A percentile compares a stretch with the other conserved stretches of the same genome.
Evolutionary conservation across 495 filamentous ascomycete species (phyloP).

Genomic region (Letharia columbiana): DNA sequence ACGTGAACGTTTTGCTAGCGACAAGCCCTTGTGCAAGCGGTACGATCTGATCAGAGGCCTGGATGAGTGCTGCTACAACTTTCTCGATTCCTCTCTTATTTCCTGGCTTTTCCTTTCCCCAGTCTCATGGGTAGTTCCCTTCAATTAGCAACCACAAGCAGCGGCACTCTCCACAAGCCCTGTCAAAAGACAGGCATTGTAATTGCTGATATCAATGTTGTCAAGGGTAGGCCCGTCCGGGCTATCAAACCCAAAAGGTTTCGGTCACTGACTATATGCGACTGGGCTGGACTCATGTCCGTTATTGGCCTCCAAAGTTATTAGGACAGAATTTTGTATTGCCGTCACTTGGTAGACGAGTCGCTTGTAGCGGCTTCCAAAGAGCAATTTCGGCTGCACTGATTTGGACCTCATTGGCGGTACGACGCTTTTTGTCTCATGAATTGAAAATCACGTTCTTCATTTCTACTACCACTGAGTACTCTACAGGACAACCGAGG

Average conservation of each 20-base stretch:
- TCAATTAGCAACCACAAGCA: too few relatives aligned
- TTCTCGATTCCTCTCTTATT: too few relatives aligned
- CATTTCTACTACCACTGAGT: background rate
- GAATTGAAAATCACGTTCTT: background rate
- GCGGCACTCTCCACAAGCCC: too few relatives aligned
- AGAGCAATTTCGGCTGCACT: background rate
- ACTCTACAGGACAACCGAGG: background rate
- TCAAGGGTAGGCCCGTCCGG: background rate
- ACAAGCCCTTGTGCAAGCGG: too few relatives aligned
- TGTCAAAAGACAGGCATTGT: too few relatives aligned
- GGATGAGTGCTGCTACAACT: too few relatives aligned
- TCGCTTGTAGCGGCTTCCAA: background rate
- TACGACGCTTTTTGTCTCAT: background rate
- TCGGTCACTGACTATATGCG: background rate
- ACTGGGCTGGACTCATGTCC: background rate
- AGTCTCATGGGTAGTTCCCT: too few relatives aligned
- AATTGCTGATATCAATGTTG: too few relatives aligned
- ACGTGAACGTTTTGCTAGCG: too few relatives aligned
- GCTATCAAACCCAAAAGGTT: background rate
- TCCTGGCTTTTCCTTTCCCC: too few relatives aligned
- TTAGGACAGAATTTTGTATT: background rate
- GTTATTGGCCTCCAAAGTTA: background rate
- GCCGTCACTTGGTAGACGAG: background rate
- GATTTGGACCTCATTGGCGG: background rate
- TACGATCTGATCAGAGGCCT: too few relatives aligned